Conservation (phyloP, 768 basidiomycete genomes). For the Pisolithus albus region DNA sequence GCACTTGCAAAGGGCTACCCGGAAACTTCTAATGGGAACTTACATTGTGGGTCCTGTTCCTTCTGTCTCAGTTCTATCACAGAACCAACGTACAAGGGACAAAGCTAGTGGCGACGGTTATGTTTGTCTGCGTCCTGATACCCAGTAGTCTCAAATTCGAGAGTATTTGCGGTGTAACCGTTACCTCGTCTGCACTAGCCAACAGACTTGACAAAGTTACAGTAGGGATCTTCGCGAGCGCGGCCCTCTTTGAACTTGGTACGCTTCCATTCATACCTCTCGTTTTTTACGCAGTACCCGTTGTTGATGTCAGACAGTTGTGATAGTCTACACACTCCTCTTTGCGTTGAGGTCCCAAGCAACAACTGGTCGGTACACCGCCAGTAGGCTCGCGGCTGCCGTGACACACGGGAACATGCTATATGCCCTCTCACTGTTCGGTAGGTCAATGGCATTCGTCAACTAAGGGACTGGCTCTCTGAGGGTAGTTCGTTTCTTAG, state of each 20-base stretch:
- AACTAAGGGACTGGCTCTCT: no score
- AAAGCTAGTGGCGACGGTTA: slow-evolving; percentile 3
- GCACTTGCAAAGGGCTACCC: neutral
- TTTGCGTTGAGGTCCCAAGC: neutral
- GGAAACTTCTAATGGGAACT: neutral
- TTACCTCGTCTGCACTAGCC: neutral
- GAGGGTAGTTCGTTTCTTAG: neutral
- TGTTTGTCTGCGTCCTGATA: slow-evolving; percentile 2
- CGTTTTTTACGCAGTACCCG: neutral
- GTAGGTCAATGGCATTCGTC: neutral
- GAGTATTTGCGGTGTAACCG: slow-evolving; percentile 1
- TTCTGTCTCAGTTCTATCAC: neutral
- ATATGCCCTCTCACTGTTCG: slow-evolving; percentile 5
- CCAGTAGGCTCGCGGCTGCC: neutral
- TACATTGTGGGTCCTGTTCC: slow-evolving; percentile 3
- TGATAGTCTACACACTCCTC: neutral
- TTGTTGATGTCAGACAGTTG: neutral
- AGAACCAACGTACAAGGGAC: neutral
- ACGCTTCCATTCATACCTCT: neutral
- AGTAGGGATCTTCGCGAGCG: slow-evolving; percentile 6
- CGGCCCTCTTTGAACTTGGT: slow-evolving; percentile 6
- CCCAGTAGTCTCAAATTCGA: neutral
- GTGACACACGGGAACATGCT: slow-evolving; percentile 5
- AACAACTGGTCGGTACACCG: neutral
- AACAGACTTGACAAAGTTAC: slow-evolving; percentile 1